Conservation (phyloP, 805 yeast species). For the Kodamaea kakaduensis region DNA sequence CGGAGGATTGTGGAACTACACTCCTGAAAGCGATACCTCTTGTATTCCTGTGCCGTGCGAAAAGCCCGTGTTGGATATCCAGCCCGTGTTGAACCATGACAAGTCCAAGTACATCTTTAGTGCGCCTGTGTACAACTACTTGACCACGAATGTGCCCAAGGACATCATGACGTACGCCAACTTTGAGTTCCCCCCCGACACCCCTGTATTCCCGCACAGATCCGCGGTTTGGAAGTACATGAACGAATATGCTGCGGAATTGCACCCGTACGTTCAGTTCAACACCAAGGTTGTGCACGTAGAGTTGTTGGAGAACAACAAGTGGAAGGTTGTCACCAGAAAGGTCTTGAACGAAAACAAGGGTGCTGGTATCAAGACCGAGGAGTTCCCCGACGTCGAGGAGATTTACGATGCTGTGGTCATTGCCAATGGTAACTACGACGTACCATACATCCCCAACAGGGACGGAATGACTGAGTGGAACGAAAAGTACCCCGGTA, state of each 20-base stretch:
- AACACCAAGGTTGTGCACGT: slow-evolving; percentile 47
- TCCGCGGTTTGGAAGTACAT: slow-evolving; percentile 60
- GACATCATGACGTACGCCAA: slow-evolving; percentile 63
- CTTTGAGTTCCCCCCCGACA: slow-evolving; percentile 43
- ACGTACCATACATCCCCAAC: slow-evolving; percentile 33
- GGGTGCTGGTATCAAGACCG: slow-evolving; percentile 19
- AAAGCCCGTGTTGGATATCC: slow-evolving; percentile 16
- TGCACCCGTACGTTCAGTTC: slow-evolving; percentile 40
- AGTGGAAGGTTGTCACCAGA: slow-evolving; percentile 44
- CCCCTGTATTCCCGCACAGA: slow-evolving; percentile 57
- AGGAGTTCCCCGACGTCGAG: slow-evolving; percentile 11
- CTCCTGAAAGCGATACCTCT: slow-evolving; percentile 24
- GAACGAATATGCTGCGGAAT: slow-evolving; percentile 46
- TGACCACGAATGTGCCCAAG: slow-evolving; percentile 69
- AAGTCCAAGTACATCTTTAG: slow-evolving; percentile 18
- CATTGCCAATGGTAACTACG: slow-evolving; percentile 38
- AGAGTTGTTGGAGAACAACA: slow-evolving; percentile 15
- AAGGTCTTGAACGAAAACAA: slow-evolving; percentile 25
- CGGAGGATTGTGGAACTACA: slow-evolving; percentile 84
- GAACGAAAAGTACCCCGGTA: slow-evolving; percentile 20
- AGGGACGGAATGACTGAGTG: slow-evolving; percentile 30
- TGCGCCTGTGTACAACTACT: slow-evolving; percentile 54
- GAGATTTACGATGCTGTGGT: slow-evolving; percentile 35
- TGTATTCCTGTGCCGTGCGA: slow-evolving; percentile 19
- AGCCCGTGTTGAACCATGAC: slow-evolving; percentile 11